Evolutionary conservation across 495 filamentous ascomycete species (phyloP).

Genomic region (Astrothelium macrocarpum): DNA sequence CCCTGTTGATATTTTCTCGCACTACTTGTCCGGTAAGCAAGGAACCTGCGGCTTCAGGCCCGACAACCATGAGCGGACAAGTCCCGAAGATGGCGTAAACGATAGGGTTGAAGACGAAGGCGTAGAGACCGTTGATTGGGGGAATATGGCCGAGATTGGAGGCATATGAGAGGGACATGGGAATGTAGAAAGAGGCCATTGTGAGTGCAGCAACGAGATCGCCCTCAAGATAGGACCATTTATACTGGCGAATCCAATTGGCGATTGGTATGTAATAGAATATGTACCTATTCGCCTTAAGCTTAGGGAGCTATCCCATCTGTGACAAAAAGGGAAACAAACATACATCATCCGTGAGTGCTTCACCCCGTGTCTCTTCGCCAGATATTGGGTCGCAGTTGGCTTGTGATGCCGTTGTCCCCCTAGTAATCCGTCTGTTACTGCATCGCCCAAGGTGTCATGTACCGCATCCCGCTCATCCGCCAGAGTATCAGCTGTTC

Average conservation of each 20-base stretch:
- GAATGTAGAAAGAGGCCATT: conserved; percentile 93
- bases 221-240: conserved; percentile 67
- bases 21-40: conserved; percentile 83
- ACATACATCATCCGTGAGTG: conserved; percentile 50
- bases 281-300: conserved; percentile 55
- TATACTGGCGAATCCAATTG: conserved; percentile 81
- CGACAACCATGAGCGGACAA: conserved; percentile 86
- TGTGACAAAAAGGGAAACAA: neutral
- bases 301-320: conserved; percentile 8
- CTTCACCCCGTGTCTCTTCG: conserved; percentile 49
- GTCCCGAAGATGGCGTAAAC: conserved; percentile 85
- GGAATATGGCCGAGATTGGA: conserved; percentile 89
- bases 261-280: conserved; percentile 89
- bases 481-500: conserved; percentile 10
- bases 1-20: conserved; percentile 58
- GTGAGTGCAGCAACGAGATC: conserved; percentile 82
- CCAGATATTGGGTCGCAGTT: conserved; percentile 52
- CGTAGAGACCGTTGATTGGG: conserved; percentile 90
- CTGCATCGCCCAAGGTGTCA: conserved; percentile 30
- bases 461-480: conserved; percentile 18
- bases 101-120: conserved; percentile 84
- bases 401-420: conserved; percentile 45
- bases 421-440: conserved; percentile 33
- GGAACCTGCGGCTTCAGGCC: conserved; percentile 88
- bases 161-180: conserved; percentile 91